Evolutionary conservation across 1,139 yeast genomes (phyloP).

Genomic region (Blastobotrys persicus): DNA sequence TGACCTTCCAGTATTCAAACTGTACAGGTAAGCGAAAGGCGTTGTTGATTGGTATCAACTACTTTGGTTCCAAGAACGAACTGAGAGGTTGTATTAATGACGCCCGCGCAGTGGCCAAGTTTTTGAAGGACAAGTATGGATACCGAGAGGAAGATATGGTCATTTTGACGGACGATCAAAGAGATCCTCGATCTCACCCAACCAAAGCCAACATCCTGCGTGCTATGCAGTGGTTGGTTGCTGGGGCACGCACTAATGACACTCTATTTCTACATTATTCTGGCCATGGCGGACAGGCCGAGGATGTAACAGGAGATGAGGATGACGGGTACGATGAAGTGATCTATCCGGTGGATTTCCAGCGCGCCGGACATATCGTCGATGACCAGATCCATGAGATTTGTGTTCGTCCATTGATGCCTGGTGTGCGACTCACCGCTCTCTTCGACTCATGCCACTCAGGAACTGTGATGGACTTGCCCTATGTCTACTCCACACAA

Average conservation of each 20-base stretch:
- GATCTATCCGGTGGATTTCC: slow-evolving; percentile 86
- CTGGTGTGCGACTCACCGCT: slow-evolving; percentile 86
- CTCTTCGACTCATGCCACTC: slow-evolving; percentile 92
- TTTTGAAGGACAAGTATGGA: slow-evolving; percentile 53
- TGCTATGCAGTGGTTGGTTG: slow-evolving; percentile 90
- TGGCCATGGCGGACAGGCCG: slow-evolving; percentile 89
- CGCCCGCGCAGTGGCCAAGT: slow-evolving; percentile 39
- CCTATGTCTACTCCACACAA: slow-evolving; percentile 84
- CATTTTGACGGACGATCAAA: slow-evolving; percentile 72
- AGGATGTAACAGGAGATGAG: slow-evolving; percentile 85
- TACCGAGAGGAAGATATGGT: slow-evolving; percentile 79
- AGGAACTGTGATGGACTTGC: slow-evolving; percentile 86
- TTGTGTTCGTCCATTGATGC: slow-evolving; percentile 72
- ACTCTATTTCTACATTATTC: slow-evolving; percentile 73
- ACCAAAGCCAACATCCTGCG: slow-evolving; percentile 72
- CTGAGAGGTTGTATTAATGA: slow-evolving; percentile 83
- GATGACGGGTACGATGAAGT: slow-evolving; percentile 88
- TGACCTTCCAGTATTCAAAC: slow-evolving; percentile 65
- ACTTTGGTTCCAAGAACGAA: slow-evolving; percentile 67
- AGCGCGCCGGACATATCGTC: slow-evolving; percentile 65
- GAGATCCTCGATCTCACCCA: slow-evolving; percentile 64
- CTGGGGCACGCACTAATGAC: slow-evolving; percentile 77
- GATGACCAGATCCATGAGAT: slow-evolving; percentile 86
- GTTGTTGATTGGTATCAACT: slow-evolving; percentile 80
- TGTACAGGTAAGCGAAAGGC: slow-evolving; percentile 81